A percentile compares a stretch with the other conserved stretches of the same genome.
phyloP scores from a whole-genome alignment of 768 basidiomycete species.

The Mycena amicta region DNA sequence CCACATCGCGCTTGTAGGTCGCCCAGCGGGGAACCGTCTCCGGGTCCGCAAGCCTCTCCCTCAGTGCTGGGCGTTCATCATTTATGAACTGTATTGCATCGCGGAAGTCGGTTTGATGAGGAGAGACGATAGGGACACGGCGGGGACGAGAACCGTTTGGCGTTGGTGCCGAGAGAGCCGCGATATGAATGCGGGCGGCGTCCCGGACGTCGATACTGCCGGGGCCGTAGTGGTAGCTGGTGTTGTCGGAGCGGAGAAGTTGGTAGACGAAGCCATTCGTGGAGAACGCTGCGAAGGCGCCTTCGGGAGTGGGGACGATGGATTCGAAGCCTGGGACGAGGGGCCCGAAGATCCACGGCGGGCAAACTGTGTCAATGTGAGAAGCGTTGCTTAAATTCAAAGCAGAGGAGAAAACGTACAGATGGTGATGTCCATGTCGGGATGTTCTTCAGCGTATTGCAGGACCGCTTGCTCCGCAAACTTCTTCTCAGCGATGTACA shows the following conservation, averaged over 20 bases:
- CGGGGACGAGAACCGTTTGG: slow-evolving; percentile 6
- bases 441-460: slow-evolving; percentile 17
- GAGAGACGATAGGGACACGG: slow-evolving; percentile 10
- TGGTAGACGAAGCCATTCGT: slow-evolving; percentile 5
- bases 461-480: slow-evolving; percentile 16
- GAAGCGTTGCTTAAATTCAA: no score
- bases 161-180: slow-evolving; percentile 7
- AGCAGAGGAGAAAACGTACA: slow-evolving; percentile 2
- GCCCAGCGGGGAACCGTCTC: slow-evolving; percentile 3
- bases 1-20: slow-evolving; percentile 20
- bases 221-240: not conserved
- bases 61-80: slow-evolving; percentile 14
- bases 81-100: slow-evolving; percentile 11
- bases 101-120: slow-evolving; percentile 1
- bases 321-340: slow-evolving; percentile 1
- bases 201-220: slow-evolving; percentile 21
- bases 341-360: slow-evolving; percentile 5
- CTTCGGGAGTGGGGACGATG: slow-evolving; percentile 1
- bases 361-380: not conserved
- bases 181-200: slow-evolving; percentile 17
- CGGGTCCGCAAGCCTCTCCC: slow-evolving; percentile 9
- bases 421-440: slow-evolving; percentile 24
- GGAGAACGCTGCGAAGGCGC: not conserved
- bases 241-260: slow-evolving; percentile 5
- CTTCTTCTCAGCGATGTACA: slow-evolving; percentile 17